Conservation (phyloP, 2,329 filamentous ascomycete species). For the Didymella glomerata region DNA sequence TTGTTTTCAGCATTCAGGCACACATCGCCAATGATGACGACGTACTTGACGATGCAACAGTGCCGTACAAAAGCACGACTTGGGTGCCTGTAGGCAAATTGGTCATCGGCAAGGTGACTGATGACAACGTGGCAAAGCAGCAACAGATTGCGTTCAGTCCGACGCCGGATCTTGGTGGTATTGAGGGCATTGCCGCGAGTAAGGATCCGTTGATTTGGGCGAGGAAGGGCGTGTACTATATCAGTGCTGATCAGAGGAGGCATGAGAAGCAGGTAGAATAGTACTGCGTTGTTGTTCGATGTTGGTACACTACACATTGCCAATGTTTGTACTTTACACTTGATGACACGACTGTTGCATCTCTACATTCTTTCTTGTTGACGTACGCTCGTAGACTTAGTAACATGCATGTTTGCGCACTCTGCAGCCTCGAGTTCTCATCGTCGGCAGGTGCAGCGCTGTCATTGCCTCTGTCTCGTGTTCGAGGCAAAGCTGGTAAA, state of each 20-base stretch:
- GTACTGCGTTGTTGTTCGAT: neutral
- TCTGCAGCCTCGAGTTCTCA: neutral
- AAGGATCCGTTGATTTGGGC: slow-evolving; percentile 17
- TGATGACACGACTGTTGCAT: neutral
- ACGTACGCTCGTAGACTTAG: neutral
- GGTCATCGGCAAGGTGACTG: slow-evolving; percentile 10
- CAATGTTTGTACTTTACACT: too few relatives aligned
- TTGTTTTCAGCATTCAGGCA: slow-evolving; percentile 20
- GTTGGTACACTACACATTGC: too few relatives aligned
- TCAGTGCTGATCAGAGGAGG: slow-evolving; percentile 22
- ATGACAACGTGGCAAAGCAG: slow-evolving; percentile 18
- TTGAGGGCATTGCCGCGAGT: slow-evolving; percentile 13
- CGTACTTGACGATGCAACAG: slow-evolving; percentile 19
- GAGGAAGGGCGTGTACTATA: slow-evolving; percentile 17
- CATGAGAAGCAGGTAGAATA: slow-evolving; percentile 21
- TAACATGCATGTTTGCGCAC: neutral
- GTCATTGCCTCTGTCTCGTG: neutral
- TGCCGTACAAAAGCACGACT: slow-evolving; percentile 19
- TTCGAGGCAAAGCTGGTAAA: neutral
- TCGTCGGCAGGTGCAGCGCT: neutral
- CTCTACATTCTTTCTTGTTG: neutral
- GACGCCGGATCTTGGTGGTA: slow-evolving; percentile 14
- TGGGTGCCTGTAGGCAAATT: slow-evolving; percentile 16
- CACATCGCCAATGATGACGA: slow-evolving; percentile 17
- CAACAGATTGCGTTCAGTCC: slow-evolving; percentile 23